A percentile compares a stretch with the other conserved stretches of the same genome.
Conservation (phyloP, 163 green algal genomes). For the Scenedesmus sp. region DNA sequence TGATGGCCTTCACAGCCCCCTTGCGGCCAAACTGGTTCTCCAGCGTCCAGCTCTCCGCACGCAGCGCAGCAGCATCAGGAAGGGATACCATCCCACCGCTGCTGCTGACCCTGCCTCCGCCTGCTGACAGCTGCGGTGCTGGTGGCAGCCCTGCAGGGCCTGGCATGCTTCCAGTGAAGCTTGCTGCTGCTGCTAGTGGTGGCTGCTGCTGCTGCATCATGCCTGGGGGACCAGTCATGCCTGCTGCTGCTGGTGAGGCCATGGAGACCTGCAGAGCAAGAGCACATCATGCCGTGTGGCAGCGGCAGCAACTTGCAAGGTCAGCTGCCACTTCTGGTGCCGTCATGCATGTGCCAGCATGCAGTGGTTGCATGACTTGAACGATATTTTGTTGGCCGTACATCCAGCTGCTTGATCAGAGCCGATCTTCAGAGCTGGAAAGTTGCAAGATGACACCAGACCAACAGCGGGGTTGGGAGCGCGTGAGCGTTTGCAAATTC, state of each 20-base stretch:
- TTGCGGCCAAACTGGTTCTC: slow-evolving; percentile 51
- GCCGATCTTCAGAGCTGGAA: no score
- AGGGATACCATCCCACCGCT: not conserved
- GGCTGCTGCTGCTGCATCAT: not conserved
- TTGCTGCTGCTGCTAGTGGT: not conserved
- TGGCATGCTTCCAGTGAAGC: not conserved
- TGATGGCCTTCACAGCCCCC: slow-evolving; percentile 19
- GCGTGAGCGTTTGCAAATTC: no score
- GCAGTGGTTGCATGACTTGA: no score
- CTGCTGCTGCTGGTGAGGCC: slow-evolving; percentile 52
- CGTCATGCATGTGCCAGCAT: no score
- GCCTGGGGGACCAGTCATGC: not conserved
- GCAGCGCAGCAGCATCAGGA: not conserved
- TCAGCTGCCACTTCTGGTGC: no score
- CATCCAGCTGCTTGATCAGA: no score
- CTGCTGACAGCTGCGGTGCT: not conserved
- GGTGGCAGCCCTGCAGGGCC: not conserved
- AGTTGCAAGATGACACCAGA: no score
- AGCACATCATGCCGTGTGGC: not conserved
- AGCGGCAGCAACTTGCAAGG: not conserved
- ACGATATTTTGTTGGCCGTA: no score
- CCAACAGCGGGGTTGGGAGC: no score
- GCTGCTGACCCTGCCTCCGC: not conserved
- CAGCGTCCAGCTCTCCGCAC: slow-evolving; percentile 38
- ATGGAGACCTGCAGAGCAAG: not conserved